Base-by-base conservation (phyloP, 495 filamentous ascomycete genomes). In the Daldinia caldariorum region DNA sequence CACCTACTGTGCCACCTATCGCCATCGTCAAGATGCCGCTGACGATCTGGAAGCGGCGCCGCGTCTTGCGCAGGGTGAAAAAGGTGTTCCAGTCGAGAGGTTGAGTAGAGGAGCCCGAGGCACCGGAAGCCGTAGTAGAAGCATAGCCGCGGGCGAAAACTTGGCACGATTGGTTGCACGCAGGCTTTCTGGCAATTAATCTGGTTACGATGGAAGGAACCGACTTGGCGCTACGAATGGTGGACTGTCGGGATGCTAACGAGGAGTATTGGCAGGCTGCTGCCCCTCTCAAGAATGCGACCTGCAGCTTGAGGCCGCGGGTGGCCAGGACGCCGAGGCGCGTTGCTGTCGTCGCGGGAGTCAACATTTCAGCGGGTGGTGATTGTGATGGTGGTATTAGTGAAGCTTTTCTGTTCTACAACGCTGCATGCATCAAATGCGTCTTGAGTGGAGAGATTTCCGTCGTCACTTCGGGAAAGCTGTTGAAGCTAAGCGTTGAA, bases 21-120 rank as follows among this genome's bases (percentile, higher is more conserved):
- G 86, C 69, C 35, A 87, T 87, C 41, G 84, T 88, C n/a, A 87
- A 73, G 60, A 97, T 79, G 8, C 91, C 93, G 41, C 91, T 90
- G 55, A 82, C 87, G 41, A 96, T 88, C 69, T 93, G 91, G 85
- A 92, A 91, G 56, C 91, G 87, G 13, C 95, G 91, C 20, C 94
- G 92, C 37, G 87, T 89, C 58, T 90, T 89, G 75, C 95, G 94
- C 54, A 98, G 90, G 69, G 85, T 85, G 86, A 99, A 94, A 87
- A 97, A 99, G 41, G 88, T 88, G 82, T 97, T 91, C 95, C 95
- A 99, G 80, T 93, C 89, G 18, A 97, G 88, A 31, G 81, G 20
- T 20, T 72, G 81, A 0, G 35, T 45, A 37, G 76, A 78, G 22
- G 78, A 56, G 53, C 77, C 67, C 22, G 63, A 22, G 29, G 78